phyloP scores from a whole-genome alignment of 2,329 filamentous ascomycete genomes.

The Xylogone sp. region DNA sequence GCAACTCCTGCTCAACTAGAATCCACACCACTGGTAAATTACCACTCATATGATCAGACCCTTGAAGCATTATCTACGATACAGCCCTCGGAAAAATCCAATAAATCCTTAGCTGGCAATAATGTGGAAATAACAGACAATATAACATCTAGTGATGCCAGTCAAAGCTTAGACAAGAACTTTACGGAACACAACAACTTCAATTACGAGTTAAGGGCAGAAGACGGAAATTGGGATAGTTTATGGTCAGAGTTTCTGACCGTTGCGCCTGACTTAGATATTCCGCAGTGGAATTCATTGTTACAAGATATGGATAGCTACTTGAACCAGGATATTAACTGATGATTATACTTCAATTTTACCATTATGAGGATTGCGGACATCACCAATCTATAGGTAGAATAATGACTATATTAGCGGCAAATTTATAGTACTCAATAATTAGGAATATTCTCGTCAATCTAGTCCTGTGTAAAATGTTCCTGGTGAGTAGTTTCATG shows the following conservation, averaged over 20 bases:
- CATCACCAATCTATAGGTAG: too few relatives aligned
- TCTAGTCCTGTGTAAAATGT: too few relatives aligned
- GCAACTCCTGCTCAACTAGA: neutral
- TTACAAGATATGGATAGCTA: constrained; percentile 2
- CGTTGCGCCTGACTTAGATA: constrained; percentile 6
- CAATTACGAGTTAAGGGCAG: neutral
- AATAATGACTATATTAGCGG: too few relatives aligned
- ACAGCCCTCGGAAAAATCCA: neutral
- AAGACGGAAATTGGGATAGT: constrained; percentile 4
- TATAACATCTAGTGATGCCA: neutral
- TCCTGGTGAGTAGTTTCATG: too few relatives aligned
- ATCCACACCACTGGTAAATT: neutral
- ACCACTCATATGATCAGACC: too few relatives aligned
- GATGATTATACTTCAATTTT: neutral
- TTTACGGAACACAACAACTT: neutral
- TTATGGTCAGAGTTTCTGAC: constrained; percentile 7
- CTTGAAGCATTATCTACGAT: too few relatives aligned
- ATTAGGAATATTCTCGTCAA: too few relatives aligned
- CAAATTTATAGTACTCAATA: too few relatives aligned
- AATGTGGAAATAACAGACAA: neutral
- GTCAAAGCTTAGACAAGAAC: neutral
- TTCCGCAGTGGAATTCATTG: constrained; percentile 5
- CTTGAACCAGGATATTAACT: neutral
- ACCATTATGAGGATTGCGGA: neutral
- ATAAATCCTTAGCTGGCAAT: neutral